A percentile compares a stretch with the other conserved stretches of the same genome.
These are phyloP conservation scores for Chenopodium berlandieri DNA, from an alignment of 148 eudicot species.

Conservation along the genomic window DNA sequence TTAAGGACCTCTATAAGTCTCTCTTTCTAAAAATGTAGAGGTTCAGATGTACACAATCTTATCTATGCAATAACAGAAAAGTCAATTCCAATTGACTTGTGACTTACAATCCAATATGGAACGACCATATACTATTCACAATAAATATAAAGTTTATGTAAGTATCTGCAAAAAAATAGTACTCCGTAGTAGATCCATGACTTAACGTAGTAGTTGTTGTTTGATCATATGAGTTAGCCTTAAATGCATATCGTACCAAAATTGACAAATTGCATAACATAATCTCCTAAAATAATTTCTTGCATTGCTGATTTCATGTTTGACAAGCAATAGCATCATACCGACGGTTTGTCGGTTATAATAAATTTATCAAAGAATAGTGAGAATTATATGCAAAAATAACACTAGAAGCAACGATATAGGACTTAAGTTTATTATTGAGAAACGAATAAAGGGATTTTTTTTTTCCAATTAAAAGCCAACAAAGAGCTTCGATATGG, in stretches of 20 bases:
- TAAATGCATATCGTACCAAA: too few relatives aligned
- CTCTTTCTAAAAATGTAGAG: too few relatives aligned
- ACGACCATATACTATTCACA: neutral
- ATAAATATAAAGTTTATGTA: neutral
- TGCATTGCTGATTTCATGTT: neutral
- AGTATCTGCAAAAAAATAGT: neutral
- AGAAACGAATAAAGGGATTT: neutral
- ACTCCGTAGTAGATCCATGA: neutral
- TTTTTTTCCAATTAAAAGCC: neutral
- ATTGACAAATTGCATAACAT: too few relatives aligned
- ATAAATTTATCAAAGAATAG: neutral
- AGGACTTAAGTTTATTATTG: slow-evolving; percentile 3
- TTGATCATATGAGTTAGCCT: too few relatives aligned
- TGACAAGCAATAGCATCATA: slow-evolving; percentile 8
- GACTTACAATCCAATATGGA: too few relatives aligned
- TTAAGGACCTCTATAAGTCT: too few relatives aligned
- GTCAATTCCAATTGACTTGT: too few relatives aligned
- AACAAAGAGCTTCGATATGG: neutral
- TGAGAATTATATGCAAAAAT: neutral
- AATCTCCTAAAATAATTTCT: too few relatives aligned
- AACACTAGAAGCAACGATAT: neutral
- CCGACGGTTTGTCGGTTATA: slow-evolving; percentile 22
- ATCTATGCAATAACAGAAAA: too few relatives aligned
- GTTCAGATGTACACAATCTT: too few relatives aligned
- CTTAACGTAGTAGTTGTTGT: too few relatives aligned